Percentiles rank a stretch among this genome's conserved stretches.
phyloP scores from a whole-genome alignment of 139 green algal species.

The Micromonas pusilla region DNA sequence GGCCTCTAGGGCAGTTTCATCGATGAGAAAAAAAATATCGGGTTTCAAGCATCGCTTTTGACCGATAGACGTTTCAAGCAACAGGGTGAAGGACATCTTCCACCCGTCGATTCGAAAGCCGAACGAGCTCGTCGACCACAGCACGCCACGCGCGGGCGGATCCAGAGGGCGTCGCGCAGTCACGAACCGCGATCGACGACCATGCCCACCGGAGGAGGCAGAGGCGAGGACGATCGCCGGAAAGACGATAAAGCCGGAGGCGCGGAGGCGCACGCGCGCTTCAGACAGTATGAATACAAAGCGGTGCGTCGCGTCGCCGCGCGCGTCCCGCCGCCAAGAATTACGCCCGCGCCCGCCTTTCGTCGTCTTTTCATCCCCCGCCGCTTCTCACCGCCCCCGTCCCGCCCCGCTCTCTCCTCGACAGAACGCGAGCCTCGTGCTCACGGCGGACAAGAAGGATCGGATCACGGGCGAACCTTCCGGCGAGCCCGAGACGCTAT shows the following conservation, averaged over 20 bases:
- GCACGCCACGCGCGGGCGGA: too few species aligned
- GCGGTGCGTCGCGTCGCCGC: conserved; percentile 55
- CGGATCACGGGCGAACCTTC: conserved; percentile 71
- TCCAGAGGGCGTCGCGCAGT: too few species aligned
- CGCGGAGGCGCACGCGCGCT: conserved; percentile 71
- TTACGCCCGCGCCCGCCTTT: background rate
- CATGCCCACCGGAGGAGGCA: background rate
- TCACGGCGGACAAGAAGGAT: conserved; percentile 79
- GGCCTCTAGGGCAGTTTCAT: too few species aligned
- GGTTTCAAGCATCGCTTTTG: too few species aligned
- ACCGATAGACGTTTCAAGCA: too few species aligned
- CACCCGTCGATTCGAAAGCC: too few species aligned
- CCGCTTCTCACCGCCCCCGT: background rate
- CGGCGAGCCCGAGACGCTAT: conserved; percentile 82
- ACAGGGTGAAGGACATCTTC: too few species aligned
- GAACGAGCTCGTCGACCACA: too few species aligned
- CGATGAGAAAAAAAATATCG: too few species aligned
- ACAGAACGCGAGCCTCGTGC: conserved; percentile 93
- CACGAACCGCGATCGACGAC: too few species aligned
- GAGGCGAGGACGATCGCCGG: background rate
- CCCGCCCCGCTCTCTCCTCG: background rate
- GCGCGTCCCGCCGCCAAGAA: background rate
- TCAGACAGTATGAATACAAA: conserved; percentile 94
- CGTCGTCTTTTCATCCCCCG: background rate
- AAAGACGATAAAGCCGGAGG: conserved; percentile 18